Evolutionary conservation across 768 basidiomycete species (phyloP), one percentile per base, ranked within the genome.

Genomic region (Phylloporus arenicola): DNA sequence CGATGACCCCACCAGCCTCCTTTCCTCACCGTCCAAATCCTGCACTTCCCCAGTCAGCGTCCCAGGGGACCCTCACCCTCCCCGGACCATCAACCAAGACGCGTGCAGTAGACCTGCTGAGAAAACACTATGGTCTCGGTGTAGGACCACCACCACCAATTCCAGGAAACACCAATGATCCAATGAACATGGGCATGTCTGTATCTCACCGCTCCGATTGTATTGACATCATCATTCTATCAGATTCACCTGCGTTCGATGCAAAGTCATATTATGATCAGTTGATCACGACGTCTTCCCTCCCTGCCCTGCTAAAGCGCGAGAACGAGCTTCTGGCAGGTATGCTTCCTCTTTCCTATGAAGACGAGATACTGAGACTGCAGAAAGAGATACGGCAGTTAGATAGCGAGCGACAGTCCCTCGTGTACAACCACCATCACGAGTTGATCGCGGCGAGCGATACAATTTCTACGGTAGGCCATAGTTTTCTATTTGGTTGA

Each of bases 351-450:
- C 34, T 37, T 39, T 27, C 19, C 25, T 17, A 16, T 4, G 12
- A 30, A 6, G 3, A 16, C 27, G 27, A 40, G 34, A 47, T 52
- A 27, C 52, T 63, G 25, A 59, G 33, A 12, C 35, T 41, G 11
- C 34, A 14, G 33, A 20, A 37, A 92, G 93, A 95, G 67, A 94
- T 96, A 52, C 77, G 88, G 29, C 81, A 91, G 54, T 70, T 96
- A 13, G 91, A 95, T 50, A 82, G 86, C 60, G 92, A 95, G 61
- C 74, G 90, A 20, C 92, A 96, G 67, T 86, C 88, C 9, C 74
- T 96, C 39, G 92, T 96, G 11, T 96, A 96, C 64, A 92, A 94
- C 59, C 92, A 94, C 62, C 93, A 96, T 60, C 91, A 93, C 52
- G 93, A 96, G 57, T 83, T 96, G 17, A 93, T 96, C 45, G 89